phyloP scores from a whole-genome alignment of 1,284 basidiomycete genomes.

The Xerocomus nothofagi region DNA sequence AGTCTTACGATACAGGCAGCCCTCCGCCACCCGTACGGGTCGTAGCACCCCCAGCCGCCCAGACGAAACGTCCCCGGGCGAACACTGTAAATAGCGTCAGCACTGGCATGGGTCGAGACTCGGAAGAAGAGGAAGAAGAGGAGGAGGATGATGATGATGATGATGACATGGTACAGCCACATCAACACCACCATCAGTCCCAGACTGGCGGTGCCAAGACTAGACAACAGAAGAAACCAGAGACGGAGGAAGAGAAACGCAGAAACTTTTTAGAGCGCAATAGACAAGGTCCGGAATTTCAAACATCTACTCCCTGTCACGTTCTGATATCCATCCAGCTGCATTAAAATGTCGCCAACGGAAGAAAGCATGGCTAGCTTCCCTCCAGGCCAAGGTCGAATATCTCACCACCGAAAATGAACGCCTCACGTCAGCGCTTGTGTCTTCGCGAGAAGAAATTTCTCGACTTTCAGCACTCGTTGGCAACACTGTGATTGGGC shows the following conservation, averaged over 20 bases:
- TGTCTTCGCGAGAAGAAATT: slow-evolving; percentile 76
- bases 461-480: slow-evolving; percentile 73
- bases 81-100: slow-evolving; percentile 35
- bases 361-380: slow-evolving; percentile 96
- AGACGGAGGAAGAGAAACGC: slow-evolving; percentile 95
- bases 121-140: slow-evolving; percentile 47
- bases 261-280: slow-evolving; percentile 94
- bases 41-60: slow-evolving; percentile 19
- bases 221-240: slow-evolving; percentile 62
- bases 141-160: slow-evolving; percentile 55
- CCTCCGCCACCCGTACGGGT: slow-evolving; percentile 38
- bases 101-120: slow-evolving; percentile 29
- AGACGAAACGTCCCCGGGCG: slow-evolving; percentile 50
- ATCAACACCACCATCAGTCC: slow-evolving; percentile 24
- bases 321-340: slow-evolving; percentile 49
- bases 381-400: slow-evolving; percentile 93
- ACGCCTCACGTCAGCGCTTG: slow-evolving; percentile 77
- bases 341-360: slow-evolving; percentile 98
- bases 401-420: slow-evolving; percentile 91
- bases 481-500: slow-evolving; percentile 56
- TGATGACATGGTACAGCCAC: slow-evolving; percentile 39
- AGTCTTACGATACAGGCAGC: slow-evolving; percentile 50
- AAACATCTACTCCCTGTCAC: neutral
- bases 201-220: slow-evolving; percentile 33
- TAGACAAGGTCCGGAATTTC: slow-evolving; percentile 71